Evolutionary conservation across 164 flowering plant species (phyloP).

Genomic region (Magnolia changhungtana): DNA sequence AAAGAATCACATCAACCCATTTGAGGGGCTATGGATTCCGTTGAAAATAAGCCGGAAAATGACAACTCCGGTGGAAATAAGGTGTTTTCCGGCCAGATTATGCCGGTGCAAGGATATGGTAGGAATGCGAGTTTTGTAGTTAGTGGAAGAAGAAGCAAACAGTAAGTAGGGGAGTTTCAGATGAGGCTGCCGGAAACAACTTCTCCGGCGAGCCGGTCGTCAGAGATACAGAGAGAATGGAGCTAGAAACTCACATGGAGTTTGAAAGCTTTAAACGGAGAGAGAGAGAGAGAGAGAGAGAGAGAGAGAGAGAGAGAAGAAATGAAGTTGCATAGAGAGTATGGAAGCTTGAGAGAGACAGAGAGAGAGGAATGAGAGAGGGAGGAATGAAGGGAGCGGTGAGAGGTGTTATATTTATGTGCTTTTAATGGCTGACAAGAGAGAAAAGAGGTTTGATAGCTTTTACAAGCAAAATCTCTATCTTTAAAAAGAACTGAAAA

Average conservation of each 20-base stretch:
- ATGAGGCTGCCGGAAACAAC: neutral
- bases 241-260: no score
- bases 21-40: neutral
- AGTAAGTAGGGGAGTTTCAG: neutral
- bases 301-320: no score
- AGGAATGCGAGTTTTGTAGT: neutral
- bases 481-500: neutral
- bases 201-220: neutral
- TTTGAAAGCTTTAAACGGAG: no score
- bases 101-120: neutral
- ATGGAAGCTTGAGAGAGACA: no score
- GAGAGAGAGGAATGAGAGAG: no score
- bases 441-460: conserved; percentile 26
- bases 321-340: no score
- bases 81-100: neutral
- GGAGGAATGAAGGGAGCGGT: neutral
- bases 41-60: neutral
- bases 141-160: neutral
- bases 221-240: neutral
- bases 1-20: conserved; percentile 8
- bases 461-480: conserved; percentile 1
- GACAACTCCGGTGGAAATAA: neutral
- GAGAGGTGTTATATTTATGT: conserved; percentile 13
- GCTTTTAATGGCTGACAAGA: conserved; percentile 32
- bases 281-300: no score